Conservation (phyloP, 495 filamentous ascomycete species). For the Podospora pseudoanserina region DNA sequence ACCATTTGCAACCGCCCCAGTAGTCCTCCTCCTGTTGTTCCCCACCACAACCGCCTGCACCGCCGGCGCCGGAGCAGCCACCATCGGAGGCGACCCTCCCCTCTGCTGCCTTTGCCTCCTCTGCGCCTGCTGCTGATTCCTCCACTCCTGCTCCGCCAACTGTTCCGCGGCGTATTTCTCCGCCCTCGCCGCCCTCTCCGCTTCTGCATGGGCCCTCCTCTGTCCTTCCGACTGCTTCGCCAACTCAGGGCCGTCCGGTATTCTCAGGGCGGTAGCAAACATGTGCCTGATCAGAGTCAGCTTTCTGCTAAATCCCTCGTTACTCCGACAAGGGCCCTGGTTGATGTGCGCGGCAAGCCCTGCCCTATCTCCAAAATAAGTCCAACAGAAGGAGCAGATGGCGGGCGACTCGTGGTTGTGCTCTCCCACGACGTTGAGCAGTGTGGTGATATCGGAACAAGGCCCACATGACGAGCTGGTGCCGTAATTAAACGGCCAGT, state of each 20-base stretch:
- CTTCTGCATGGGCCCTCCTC: constrained; percentile 8
- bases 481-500: constrained; percentile 16
- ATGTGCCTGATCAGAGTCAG: constrained; percentile 11
- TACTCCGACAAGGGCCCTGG: constrained; percentile 11
- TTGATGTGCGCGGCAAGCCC: constrained; percentile 9
- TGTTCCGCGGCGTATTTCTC: constrained; percentile 9
- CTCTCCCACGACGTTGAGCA: constrained; percentile 8
- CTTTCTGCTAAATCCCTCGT: constrained; percentile 9
- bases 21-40: not conserved
- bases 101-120: constrained; percentile 4
- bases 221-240: not conserved
- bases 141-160: constrained; percentile 6
- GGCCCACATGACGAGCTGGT: constrained; percentile 1
- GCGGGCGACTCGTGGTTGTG: constrained; percentile 10
- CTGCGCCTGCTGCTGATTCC: constrained; percentile 5
- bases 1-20: not conserved
- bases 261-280: constrained; percentile 8
- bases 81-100: not conserved
- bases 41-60: not conserved
- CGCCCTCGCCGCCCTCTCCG: constrained; percentile 7
- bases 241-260: constrained; percentile 2
- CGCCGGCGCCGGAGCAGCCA: not conserved
- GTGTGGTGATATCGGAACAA: constrained; percentile 7
- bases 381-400: constrained; percentile 19
- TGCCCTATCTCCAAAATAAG: constrained; percentile 7